Evolutionary conservation across 2,329 filamentous ascomycete genomes (phyloP).

Genomic region (Phialophora chinensis): DNA sequence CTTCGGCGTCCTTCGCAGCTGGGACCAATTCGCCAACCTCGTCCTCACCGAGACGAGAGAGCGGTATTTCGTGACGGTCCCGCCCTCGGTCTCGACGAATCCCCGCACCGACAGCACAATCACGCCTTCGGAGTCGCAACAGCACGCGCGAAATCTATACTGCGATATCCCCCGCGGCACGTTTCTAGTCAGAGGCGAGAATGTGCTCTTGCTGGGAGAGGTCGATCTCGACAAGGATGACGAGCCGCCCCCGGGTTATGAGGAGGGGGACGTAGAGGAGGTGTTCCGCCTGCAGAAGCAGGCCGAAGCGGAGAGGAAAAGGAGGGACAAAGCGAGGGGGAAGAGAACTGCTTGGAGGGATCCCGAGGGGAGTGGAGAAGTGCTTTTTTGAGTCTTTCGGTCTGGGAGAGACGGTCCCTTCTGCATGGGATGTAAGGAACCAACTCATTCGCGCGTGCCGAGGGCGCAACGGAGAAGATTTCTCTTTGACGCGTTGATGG

Average conservation of each 20-base stretch:
- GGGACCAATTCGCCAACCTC: slow-evolving; percentile 98
- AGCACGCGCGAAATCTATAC: slow-evolving; percentile 66
- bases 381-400: slow-evolving; percentile 62
- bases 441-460: too few relatives aligned
- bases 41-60: slow-evolving; percentile 93
- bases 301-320: slow-evolving; percentile 71
- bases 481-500: neutral
- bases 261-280: slow-evolving; percentile 68
- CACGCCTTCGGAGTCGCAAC: neutral
- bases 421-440: too few relatives aligned
- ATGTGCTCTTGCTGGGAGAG: slow-evolving; percentile 93
- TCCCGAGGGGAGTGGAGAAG: slow-evolving; percentile 76
- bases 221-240: slow-evolving; percentile 98
- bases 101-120: slow-evolving; percentile 6
- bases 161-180: slow-evolving; percentile 85
- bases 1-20: slow-evolving; percentile 88
- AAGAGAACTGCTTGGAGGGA: slow-evolving; percentile 81
- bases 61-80: slow-evolving; percentile 69
- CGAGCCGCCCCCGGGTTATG: slow-evolving; percentile 73
- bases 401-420: too few relatives aligned
- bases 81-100: slow-evolving; percentile 15
- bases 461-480: too few relatives aligned
- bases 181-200: slow-evolving; percentile 93
- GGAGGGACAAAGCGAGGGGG: slow-evolving; percentile 72
- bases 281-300: slow-evolving; percentile 77